Base-by-base conservation (phyloP, 1,284 basidiomycete species). In the Ceratobasidium theobromae region DNA sequence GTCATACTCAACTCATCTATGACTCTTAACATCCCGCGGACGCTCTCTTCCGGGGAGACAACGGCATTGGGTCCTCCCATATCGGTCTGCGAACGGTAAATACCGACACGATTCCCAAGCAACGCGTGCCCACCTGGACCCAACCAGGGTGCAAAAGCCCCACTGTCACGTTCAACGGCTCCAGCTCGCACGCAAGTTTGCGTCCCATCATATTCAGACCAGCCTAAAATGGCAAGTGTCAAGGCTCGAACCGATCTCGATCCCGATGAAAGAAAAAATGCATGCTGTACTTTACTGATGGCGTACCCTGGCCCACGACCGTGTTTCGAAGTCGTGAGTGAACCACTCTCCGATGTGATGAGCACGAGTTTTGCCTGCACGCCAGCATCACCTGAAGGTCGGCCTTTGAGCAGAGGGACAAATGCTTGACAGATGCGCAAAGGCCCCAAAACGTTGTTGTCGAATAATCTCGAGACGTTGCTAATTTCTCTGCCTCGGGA, bases 61-160 rank as follows among this genome's bases (percentile, higher is more conserved):
- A 53, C 16, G n/a, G n/a, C 33, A 4, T 16, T 18, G 18, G 28
- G 21, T 40, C 27, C 28, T 11, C 32, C 32, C n/a, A 30, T 28
- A 16, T 53, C 30, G 30, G n/a, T 23, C 18, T 40, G 23, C 30
- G 16, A 54, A 14, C 4, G 3, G 14, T 35, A 18, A 35, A 38
- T 23, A 23, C 21, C 32, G 9, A n/a, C 9, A 45, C 8, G 18
- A 45, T n/a, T 11, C 12, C 9, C 8, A 45, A 21, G 35, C 16
- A 45, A 45, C 18, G 18, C 6, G 18, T 45, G 18, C 6, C 18
- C 33, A 58, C 54, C 28, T 58, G 38, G 41, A 58, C 54, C 54
- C 54, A 58, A 25, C 54, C 54, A 46, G 54, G 54, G 28, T 58
- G 54, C 38, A 58, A 40, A 45, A 58, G 54, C 38, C 35, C 54